Conservation (phyloP, 78 protist genomes). For the Ministeria vibrans region DNA sequence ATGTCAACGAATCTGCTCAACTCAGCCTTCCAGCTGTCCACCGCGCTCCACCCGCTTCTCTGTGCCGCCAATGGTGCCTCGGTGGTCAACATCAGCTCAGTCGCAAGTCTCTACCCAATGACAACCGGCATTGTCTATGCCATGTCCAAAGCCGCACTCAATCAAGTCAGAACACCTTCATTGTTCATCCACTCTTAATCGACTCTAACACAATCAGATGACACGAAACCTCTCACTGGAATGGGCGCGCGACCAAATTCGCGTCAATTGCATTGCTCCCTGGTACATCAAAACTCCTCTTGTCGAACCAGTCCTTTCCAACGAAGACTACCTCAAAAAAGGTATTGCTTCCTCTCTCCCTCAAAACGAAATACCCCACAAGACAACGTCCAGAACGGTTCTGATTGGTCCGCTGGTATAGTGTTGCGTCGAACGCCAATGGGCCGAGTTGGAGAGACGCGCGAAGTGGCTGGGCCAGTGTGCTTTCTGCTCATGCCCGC, state of each 20-base stretch:
- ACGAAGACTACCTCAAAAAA: neutral
- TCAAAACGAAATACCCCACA: too few relatives aligned
- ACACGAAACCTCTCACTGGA: constrained; percentile 9
- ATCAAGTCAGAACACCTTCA: constrained; percentile 9
- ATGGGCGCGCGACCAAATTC: constrained; percentile 21
- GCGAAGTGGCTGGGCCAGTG: too few relatives aligned
- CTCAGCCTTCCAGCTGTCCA: neutral
- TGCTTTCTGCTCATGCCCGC: too few relatives aligned
- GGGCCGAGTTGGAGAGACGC: too few relatives aligned
- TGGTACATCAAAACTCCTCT: constrained; percentile 33
- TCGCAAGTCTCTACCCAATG: constrained; percentile 16
- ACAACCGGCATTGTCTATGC: constrained; percentile 23
- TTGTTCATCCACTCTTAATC: neutral
- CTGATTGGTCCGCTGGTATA: too few relatives aligned
- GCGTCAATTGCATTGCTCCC: constrained; percentile 33
- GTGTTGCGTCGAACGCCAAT: too few relatives aligned
- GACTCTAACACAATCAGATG: neutral
- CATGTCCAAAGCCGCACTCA: constrained; percentile 35
- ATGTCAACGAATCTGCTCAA: neutral
- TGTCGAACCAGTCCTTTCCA: neutral
- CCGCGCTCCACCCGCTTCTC: neutral
- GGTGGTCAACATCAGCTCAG: constrained; percentile 9
- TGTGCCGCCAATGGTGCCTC: neutral
- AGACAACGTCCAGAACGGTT: too few relatives aligned
- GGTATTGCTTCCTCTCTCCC: too few relatives aligned